Conservation (phyloP, 176 grass and related monocot genomes). For the Poa annua region DNA sequence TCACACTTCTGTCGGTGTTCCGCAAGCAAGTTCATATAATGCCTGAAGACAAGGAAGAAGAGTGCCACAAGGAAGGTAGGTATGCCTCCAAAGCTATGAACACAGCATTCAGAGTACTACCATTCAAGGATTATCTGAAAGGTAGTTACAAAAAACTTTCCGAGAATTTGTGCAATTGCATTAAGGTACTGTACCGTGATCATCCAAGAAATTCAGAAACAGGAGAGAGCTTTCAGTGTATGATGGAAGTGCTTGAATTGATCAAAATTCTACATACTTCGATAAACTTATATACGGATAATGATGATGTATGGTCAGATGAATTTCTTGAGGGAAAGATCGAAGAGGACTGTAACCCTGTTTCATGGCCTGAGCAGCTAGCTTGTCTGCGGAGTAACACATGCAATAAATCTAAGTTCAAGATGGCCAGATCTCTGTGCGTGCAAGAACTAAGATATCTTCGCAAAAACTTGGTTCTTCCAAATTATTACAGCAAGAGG, state of each 20-base stretch:
- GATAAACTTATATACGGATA: not conserved
- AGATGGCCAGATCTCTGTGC: constrained; percentile 34
- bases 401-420: constrained; percentile 38
- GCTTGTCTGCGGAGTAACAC: not conserved
- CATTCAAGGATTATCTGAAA: constrained; percentile 35
- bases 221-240: constrained; percentile 22
- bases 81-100: not conserved
- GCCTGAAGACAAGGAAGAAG: not conserved
- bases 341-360: constrained; percentile 3
- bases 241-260: constrained; percentile 38
- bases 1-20: not conserved
- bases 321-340: constrained; percentile 31
- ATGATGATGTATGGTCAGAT: constrained; percentile 34
- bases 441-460: constrained; percentile 23
- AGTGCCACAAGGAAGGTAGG: not conserved
- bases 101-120: not conserved
- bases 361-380: not conserved
- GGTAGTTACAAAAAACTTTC: constrained; percentile 7
- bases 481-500: not conserved
- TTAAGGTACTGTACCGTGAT: constrained; percentile 34
- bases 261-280: constrained; percentile 5
- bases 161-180: not conserved
- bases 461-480: constrained; percentile 11
- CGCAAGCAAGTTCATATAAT: not conserved
- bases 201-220: constrained; percentile 35